These are phyloP conservation scores for Neodidymelliopsis sp. DNA, from an alignment of 2,329 filamentous ascomycete species.

Conservation along the genomic window DNA sequence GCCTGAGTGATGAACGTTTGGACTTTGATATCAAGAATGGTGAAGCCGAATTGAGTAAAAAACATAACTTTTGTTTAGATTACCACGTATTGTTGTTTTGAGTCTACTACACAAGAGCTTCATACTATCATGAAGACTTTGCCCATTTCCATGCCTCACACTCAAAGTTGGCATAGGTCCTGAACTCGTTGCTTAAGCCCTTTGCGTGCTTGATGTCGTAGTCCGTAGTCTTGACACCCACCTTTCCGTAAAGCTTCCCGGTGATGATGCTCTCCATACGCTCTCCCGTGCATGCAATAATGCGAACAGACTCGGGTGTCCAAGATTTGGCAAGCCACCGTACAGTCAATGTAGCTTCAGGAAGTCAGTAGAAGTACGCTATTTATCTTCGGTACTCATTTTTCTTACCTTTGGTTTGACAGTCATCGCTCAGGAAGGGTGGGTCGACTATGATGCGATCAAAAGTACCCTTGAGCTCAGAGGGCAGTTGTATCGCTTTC, in stretches of 20 bases:
- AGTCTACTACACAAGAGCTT: neutral
- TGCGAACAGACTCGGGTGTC: slow-evolving; percentile 41
- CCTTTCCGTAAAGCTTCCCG: slow-evolving; percentile 69
- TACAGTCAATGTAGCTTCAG: slow-evolving; percentile 72
- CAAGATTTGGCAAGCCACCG: slow-evolving; percentile 72
- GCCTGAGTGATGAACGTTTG: too few relatives aligned
- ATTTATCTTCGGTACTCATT: neutral
- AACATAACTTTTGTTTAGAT: too few relatives aligned
- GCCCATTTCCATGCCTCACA: slow-evolving; percentile 56
- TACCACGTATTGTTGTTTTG: neutral
- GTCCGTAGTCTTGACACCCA: slow-evolving; percentile 69
- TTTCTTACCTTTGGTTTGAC: slow-evolving; percentile 73
- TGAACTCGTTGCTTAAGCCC: slow-evolving; percentile 81
- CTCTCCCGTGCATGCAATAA: slow-evolving; percentile 80
- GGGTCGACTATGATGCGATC: slow-evolving; percentile 79
- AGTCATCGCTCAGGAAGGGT: slow-evolving; percentile 80
- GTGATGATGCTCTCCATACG: slow-evolving; percentile 71
- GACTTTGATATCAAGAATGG: too few relatives aligned
- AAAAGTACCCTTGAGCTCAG: slow-evolving; percentile 66
- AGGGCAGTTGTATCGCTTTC: slow-evolving; percentile 70
- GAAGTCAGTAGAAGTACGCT: slow-evolving; percentile 15
- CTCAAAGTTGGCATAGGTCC: slow-evolving; percentile 81
- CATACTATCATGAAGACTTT: slow-evolving; percentile 11
- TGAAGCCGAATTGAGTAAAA: too few relatives aligned
- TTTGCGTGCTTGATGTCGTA: slow-evolving; percentile 74